Base-by-base conservation (phyloP, 2,329 filamentous ascomycete species). In the Herpotrichia juniperi region DNA sequence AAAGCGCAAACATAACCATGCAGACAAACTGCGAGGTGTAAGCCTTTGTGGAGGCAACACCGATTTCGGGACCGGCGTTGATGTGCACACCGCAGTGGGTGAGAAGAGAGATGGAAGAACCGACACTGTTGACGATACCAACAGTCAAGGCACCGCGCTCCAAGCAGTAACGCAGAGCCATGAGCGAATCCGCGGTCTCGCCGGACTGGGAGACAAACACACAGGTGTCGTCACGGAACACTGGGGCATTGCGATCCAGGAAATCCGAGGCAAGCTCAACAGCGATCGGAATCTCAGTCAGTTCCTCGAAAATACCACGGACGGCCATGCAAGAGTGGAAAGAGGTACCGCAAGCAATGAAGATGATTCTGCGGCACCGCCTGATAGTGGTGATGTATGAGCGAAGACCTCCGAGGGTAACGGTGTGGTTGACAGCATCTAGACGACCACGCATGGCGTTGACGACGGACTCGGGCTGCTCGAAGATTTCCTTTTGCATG, bases 401-500 rank as follows among this genome's bases (percentile, higher is more conserved):
- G 67, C 93, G 88, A 64, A 99, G 86, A 64, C 94, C 94, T 83
- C 94, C 94, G 22, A 99, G 87, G 9, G 93, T 97, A 67, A 99
- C 93, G 52, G 87, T 90, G 84, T 96, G 96, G 83, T 97, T 96
- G 68, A 87, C 88, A 54, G 89, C 83, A 77, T 99, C 94, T 68
- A 99, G 83, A 80, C 94, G 94, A 79, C 94, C 94, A 87, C 94
- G 91, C 94, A 99, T 99, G 63, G 94, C 97, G 85, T 99, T 99
- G 81, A 99, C 88, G 56, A 99, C 91, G 12, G 94, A 99, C 80
- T 99, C 94, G 72, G 94, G 94, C 83, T 99, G 94, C 84, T 99
- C 94, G 77, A 99, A 99, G 72, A 99, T 99, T 78, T 99, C 94
- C 87, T 99, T 99, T 78, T 99, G 94, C 94, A 99, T 99, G 84